Evolutionary conservation across 2,329 filamentous ascomycete species (phyloP).

Genomic region (Colletotrichum sp.): DNA sequence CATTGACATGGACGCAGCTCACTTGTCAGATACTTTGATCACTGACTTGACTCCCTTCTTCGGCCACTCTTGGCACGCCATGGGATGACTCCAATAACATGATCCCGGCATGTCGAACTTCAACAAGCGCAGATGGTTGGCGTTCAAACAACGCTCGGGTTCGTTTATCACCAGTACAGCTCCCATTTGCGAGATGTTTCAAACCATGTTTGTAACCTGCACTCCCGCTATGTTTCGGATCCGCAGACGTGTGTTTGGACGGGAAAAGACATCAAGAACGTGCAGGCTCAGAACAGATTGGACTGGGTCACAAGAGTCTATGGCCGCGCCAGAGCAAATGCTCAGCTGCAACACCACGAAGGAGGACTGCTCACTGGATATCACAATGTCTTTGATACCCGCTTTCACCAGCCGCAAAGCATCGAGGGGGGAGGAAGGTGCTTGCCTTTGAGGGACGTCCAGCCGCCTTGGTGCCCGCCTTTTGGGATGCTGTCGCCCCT

Average conservation of each 20-base stretch:
- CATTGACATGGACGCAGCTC: neutral
- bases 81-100: neutral
- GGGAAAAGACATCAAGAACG: neutral
- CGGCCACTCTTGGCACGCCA: neutral
- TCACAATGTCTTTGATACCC: neutral
- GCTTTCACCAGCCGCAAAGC: neutral
- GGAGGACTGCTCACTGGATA: neutral
- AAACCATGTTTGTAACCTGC: neutral
- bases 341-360: neutral
- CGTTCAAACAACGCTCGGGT: neutral
- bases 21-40: neutral
- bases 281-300: fast-evolving
- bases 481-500: neutral
- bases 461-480: neutral
- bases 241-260: neutral
- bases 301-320: neutral
- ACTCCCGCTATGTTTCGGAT: neutral
- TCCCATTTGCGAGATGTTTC: neutral
- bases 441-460: neutral
- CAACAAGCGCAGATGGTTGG: neutral
- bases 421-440: neutral
- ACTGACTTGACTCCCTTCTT: neutral
- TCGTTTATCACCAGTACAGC: neutral
- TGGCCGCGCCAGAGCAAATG: neutral
- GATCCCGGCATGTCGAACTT: neutral